Evolutionary conservation across 768 basidiomycete species (phyloP).

Genomic region (Daedaleopsis sinensis): DNA sequence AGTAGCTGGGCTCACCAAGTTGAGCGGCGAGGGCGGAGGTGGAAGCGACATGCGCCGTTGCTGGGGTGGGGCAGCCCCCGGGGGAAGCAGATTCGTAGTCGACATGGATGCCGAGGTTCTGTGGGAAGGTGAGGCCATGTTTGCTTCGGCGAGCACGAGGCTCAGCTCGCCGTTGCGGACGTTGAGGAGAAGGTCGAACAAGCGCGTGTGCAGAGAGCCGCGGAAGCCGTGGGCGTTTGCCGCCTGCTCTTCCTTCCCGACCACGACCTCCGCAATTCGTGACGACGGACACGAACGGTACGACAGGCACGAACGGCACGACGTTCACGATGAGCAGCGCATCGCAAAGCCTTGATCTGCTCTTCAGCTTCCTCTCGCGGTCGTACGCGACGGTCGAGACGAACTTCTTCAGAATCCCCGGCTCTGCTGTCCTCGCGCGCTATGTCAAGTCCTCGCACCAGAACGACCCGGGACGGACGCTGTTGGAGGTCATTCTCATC

Average conservation of each 20-base stretch:
- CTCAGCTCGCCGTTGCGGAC: constrained; percentile 33
- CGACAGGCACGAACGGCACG: constrained; percentile 26
- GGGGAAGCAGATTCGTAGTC: constrained; percentile 31
- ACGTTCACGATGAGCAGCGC: constrained; percentile 39
- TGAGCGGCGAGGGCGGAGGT: constrained; percentile 41
- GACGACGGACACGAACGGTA: constrained; percentile 6
- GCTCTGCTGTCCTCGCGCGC: constrained; percentile 81
- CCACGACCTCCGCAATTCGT: constrained; percentile 10
- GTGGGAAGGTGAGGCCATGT: constrained; percentile 34
- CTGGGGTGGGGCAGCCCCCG: constrained; percentile 17
- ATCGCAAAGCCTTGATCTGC: constrained; percentile 44
- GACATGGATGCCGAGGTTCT: constrained; percentile 27
- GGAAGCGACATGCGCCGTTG: constrained; percentile 43
- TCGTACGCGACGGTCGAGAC: constrained; percentile 61
- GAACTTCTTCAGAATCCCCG: constrained; percentile 75
- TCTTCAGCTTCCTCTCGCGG: constrained; percentile 69
- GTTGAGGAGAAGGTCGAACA: constrained; percentile 14
- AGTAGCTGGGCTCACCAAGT: constrained; percentile 37
- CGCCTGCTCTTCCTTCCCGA: constrained; percentile 14
- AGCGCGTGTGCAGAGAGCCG: neutral
- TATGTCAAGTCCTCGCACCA: constrained; percentile 95
- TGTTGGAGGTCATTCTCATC: constrained; percentile 87
- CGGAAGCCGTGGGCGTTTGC: neutral
- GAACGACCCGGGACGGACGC: constrained; percentile 91
- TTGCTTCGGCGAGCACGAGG: constrained; percentile 25